phyloP scores from a whole-genome alignment of 73 alveolate species.

The Tetrahymena borealis region DNA sequence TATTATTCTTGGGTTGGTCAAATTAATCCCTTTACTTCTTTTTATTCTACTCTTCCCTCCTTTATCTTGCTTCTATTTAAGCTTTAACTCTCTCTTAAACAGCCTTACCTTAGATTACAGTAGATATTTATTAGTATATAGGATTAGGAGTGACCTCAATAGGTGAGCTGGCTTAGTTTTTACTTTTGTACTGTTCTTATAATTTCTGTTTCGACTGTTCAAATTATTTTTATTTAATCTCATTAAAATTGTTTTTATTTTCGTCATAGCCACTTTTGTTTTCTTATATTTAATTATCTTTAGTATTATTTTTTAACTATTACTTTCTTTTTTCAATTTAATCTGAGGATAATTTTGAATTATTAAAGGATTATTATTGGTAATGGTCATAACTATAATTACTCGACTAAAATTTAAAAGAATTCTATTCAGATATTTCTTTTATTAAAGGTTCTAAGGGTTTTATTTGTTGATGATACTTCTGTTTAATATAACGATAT shows the following conservation, averaged over 20 bases:
- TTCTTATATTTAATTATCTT: background rate
- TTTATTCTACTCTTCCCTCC: background rate
- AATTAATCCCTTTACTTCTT: background rate
- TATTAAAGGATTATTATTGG: background rate
- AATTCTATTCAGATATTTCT: background rate
- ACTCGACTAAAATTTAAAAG: background rate
- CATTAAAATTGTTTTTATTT: background rate
- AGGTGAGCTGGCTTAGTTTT: background rate
- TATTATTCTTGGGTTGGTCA: background rate
- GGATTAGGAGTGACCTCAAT: background rate
- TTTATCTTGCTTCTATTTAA: background rate
- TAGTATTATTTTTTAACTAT: background rate
- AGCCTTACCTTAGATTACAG: background rate
- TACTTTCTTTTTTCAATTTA: background rate
- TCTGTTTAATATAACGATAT: background rate
- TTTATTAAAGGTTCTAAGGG: background rate
- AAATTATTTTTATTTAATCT: background rate
- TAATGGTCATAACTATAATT: background rate
- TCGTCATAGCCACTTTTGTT: no score
- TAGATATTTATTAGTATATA: background rate
- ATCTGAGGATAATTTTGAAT: background rate
- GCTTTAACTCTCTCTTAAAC: background rate
- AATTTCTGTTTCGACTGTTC: background rate
- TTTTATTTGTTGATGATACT: background rate
- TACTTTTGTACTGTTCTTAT: no score